Conservation (phyloP, 2,329 filamentous ascomycete species). For the Alternaria alternata region DNA sequence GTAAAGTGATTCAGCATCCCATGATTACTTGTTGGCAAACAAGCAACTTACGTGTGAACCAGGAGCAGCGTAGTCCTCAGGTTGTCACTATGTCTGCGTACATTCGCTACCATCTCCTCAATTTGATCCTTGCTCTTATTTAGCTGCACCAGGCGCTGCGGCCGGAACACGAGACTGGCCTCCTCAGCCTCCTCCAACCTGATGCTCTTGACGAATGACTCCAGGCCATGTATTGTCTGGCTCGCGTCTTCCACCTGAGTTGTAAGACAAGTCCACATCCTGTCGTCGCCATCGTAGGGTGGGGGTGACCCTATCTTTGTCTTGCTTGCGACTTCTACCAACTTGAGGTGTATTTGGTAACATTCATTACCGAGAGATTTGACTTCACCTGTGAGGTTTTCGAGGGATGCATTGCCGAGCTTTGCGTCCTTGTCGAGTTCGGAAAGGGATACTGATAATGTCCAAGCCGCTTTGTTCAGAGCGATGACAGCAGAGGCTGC, state of each 20-base stretch:
- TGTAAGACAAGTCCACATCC: constrained; percentile 25
- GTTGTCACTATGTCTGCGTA: constrained; percentile 27
- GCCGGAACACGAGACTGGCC: constrained; percentile 8
- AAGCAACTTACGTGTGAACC: constrained; percentile 25
- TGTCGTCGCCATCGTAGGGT: constrained; percentile 15
- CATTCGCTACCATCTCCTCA: not conserved
- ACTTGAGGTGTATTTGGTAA: constrained; percentile 28
- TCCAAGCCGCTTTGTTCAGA: constrained; percentile 29
- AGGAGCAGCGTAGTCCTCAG: constrained; percentile 22
- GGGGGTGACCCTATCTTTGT: constrained; percentile 3
- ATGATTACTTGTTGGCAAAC: not conserved
- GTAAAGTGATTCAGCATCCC: constrained; percentile 4
- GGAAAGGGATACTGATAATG: constrained; percentile 24
- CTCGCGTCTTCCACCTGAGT: constrained; percentile 22
- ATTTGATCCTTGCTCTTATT: constrained; percentile 8
- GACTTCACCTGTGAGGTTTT: constrained; percentile 21
- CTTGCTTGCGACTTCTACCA: constrained; percentile 20
- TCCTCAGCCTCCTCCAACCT: constrained; percentile 5
- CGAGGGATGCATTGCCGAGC: constrained; percentile 16
- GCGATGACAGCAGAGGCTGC: constrained; percentile 21
- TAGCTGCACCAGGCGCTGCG: constrained; percentile 17
- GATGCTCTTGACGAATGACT: constrained; percentile 19
- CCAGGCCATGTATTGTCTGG: constrained; percentile 22
- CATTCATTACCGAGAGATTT: constrained; percentile 31
- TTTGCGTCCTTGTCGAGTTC: constrained; percentile 19